A percentile compares a stretch with the other conserved stretches of the same genome.
Evolutionary conservation across 2,329 filamentous ascomycete species (phyloP).

Genomic region (Neofusicoccum parvum): DNA sequence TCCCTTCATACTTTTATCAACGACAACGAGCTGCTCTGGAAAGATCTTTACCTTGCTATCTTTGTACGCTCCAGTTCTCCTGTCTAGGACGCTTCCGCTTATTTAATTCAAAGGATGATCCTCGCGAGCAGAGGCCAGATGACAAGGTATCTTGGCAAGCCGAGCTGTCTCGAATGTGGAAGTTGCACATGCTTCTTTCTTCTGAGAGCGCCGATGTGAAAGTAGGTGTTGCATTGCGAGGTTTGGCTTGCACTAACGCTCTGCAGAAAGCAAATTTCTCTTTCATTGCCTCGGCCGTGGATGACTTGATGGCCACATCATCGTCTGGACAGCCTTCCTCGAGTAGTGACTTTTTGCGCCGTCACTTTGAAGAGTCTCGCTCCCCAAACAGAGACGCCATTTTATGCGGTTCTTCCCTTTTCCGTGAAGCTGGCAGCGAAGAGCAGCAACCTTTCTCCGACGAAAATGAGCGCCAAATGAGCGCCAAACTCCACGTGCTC

Average conservation of each 20-base stretch:
- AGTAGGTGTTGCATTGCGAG: constrained; percentile 25
- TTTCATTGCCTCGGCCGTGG: constrained; percentile 45
- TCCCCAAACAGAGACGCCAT: constrained; percentile 59
- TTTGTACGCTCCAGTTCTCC: neutral
- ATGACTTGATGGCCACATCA: constrained; percentile 34
- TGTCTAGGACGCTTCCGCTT: neutral
- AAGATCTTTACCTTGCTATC: constrained; percentile 11
- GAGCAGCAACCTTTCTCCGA: constrained; percentile 30
- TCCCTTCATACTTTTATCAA: constrained; percentile 18
- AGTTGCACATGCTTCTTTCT: constrained; percentile 49
- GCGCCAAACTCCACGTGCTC: constrained; percentile 70
- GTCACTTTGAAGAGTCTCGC: constrained; percentile 46
- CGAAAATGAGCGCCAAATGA: constrained; percentile 58
- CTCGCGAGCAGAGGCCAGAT: constrained; percentile 22
- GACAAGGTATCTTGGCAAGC: constrained; percentile 36
- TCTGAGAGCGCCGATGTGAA: constrained; percentile 46
- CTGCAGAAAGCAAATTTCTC: constrained; percentile 36
- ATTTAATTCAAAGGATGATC: constrained; percentile 22
- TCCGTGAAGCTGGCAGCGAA: constrained; percentile 37
- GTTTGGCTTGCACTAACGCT: constrained; percentile 20
- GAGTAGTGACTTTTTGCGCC: constrained; percentile 50
- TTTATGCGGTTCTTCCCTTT: constrained; percentile 66
- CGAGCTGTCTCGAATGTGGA: constrained; percentile 37
- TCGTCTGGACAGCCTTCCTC: neutral
- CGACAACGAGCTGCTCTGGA: constrained; percentile 19